Evolutionary conservation across 352 stramenopile species (phyloP).

Genomic region (Globisporangium heterothallicum): DNA sequence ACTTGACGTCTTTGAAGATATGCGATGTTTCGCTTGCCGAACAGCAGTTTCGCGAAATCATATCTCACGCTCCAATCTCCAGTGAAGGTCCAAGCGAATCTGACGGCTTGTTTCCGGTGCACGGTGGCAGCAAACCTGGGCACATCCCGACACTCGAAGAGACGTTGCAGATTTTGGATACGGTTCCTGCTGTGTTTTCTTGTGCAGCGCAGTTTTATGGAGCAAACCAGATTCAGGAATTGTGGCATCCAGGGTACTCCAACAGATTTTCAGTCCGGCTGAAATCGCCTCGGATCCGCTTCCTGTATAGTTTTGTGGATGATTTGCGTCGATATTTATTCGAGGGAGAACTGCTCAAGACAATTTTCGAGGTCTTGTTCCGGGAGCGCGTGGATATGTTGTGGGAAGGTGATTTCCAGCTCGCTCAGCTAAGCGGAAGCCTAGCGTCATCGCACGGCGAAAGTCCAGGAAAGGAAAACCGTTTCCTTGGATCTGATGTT

Average conservation of each 20-base stretch:
- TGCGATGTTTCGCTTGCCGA: slow-evolving; percentile 58
- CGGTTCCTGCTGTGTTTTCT: slow-evolving; percentile 66
- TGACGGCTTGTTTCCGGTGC: slow-evolving; percentile 8
- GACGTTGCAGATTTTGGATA: slow-evolving; percentile 44
- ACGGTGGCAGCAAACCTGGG: slow-evolving; percentile 7
- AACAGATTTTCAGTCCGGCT: slow-evolving; percentile 69
- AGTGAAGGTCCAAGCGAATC: background rate
- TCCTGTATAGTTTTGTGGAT: slow-evolving; percentile 79
- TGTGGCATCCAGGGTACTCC: slow-evolving; percentile 78
- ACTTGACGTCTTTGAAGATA: slow-evolving; percentile 70
- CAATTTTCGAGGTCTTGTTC: slow-evolving; percentile 52
- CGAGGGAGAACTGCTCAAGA: slow-evolving; percentile 60
- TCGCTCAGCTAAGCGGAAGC: slow-evolving; percentile 26
- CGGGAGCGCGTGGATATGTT: slow-evolving; percentile 52
- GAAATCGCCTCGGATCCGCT: slow-evolving; percentile 72
- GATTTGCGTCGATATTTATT: slow-evolving; percentile 73
- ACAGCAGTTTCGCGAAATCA: slow-evolving; percentile 55
- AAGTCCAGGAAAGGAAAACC: slow-evolving; percentile 5
- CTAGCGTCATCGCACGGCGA: slow-evolving; percentile 4
- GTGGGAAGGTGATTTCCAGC: slow-evolving; percentile 74
- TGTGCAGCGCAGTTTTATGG: slow-evolving; percentile 74
- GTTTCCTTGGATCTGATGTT: slow-evolving; percentile 56
- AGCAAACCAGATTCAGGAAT: slow-evolving; percentile 67
- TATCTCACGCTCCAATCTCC: slow-evolving; percentile 36
- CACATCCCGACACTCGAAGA: slow-evolving; percentile 61